Evolutionary conservation across 306 rosid species (phyloP).

Genomic region (Chamaecrista fasciculata): DNA sequence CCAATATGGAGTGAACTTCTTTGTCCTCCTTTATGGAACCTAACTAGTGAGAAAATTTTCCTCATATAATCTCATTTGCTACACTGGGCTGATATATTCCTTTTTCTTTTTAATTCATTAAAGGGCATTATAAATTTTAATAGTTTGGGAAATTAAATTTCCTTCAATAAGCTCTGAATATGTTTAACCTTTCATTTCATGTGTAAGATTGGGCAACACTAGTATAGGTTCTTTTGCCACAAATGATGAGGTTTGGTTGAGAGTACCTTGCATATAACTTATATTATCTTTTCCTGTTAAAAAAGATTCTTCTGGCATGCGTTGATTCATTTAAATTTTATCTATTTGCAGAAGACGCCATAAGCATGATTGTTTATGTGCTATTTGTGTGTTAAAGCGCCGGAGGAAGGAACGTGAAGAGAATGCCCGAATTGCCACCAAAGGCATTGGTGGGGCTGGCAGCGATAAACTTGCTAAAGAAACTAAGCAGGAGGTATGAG

Average conservation of each 20-base stretch:
- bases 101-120: conserved; percentile 6
- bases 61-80: neutral
- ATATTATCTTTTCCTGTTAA: neutral
- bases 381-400: conserved; percentile 88
- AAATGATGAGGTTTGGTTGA: conserved; percentile 8
- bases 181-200: conserved; percentile 15
- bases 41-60: neutral
- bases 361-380: conserved; percentile 89
- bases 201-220: conserved; percentile 21
- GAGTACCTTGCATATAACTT: conserved; percentile 3
- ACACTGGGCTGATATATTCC: too few relatives aligned
- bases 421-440: conserved; percentile 62
- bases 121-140: neutral
- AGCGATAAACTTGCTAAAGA: conserved; percentile 55
- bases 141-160: conserved; percentile 17
- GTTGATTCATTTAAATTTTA: conserved; percentile 19
- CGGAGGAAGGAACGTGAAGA: conserved; percentile 95
- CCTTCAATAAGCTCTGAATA: conserved; percentile 7
- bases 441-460: conserved; percentile 46
- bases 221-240: neutral
- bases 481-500: conserved; percentile 64
- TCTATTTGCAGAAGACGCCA: conserved; percentile 81
- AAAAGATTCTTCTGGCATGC: neutral
- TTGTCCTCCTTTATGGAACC: neutral
- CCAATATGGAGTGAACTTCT: neutral